phyloP scores from a whole-genome alignment of 2,329 filamentous ascomycete genomes.

The Ilyonectria sp. region DNA sequence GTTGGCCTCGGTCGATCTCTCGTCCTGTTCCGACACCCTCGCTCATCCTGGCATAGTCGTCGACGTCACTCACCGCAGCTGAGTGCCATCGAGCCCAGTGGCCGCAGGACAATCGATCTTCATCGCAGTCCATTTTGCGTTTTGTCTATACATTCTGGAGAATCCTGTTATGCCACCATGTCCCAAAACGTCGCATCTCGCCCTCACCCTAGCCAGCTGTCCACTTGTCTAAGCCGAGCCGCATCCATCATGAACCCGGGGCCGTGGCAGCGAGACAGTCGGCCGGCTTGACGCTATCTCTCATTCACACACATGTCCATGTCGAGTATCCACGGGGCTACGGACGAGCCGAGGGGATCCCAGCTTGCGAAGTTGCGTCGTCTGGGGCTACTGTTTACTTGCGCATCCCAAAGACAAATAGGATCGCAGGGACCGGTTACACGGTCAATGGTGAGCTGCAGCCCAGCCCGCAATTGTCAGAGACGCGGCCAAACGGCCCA shows the following conservation, averaged over 20 bases:
- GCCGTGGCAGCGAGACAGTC: conserved; percentile 21
- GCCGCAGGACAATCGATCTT: conserved; percentile 39
- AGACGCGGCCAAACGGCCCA: conserved; percentile 40
- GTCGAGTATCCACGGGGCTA: conserved; percentile 7
- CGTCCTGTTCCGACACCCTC: conserved; percentile 45
- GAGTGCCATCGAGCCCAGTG: conserved; percentile 4
- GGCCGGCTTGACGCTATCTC: conserved; percentile 9
- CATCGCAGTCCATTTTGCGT: conserved; percentile 31
- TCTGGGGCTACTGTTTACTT: conserved; percentile 28
- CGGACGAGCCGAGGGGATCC: conserved; percentile 28
- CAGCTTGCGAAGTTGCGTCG: conserved; percentile 26
- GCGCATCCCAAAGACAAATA: conserved; percentile 21
- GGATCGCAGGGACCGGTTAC: conserved; percentile 27
- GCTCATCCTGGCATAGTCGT: conserved; percentile 34
- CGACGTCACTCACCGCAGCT: conserved; percentile 44
- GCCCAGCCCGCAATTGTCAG: conserved; percentile 45
- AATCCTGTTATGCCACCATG: conserved; percentile 16
- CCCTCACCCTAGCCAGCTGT: conserved; percentile 1
- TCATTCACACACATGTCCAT: background rate
- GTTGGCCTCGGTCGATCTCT: conserved; percentile 46
- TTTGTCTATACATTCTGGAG: conserved; percentile 30
- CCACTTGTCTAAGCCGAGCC: conserved; percentile 40
- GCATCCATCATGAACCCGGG: conserved; percentile 29
- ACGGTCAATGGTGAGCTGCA: conserved; percentile 36
- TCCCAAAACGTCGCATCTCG: background rate